These are phyloP conservation scores for Mortierella sp. DNA, from an alignment of 371 early-diverging fungal species.

Conservation along the genomic window DNA sequence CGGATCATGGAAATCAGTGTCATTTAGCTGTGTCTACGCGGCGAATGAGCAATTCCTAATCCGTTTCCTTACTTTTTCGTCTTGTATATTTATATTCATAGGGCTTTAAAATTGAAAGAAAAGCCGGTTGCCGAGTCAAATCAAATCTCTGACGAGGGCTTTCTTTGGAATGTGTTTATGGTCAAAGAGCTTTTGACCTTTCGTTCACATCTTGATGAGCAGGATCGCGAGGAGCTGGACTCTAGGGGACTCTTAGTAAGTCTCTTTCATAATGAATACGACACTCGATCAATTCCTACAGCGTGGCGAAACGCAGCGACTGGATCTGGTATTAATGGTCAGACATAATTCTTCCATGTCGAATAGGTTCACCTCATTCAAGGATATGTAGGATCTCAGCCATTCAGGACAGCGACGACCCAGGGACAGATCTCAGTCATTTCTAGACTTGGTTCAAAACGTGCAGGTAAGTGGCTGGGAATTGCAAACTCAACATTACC, in stretches of 20 bases:
- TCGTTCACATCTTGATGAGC: constrained; percentile 73
- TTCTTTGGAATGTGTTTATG: constrained; percentile 92
- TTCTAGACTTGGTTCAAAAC: constrained; percentile 92
- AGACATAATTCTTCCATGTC: not conserved
- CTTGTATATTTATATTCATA: not conserved
- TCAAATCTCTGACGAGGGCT: constrained; percentile 75
- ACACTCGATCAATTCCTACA: too few species aligned
- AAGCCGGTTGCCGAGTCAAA: constrained; percentile 18
- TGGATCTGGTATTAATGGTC: too few species aligned
- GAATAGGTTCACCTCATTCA: constrained; percentile 72
- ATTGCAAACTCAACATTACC: not conserved
- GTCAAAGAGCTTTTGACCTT: constrained; percentile 83
- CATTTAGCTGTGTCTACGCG: too few species aligned
- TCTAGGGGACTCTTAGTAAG: constrained; percentile 76
- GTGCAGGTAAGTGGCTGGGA: constrained; percentile 73
- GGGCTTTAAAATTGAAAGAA: constrained; percentile 23
- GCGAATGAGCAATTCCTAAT: not conserved
- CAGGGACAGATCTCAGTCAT: constrained; percentile 79
- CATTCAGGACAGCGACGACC: constrained; percentile 60
- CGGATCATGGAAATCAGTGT: not conserved
- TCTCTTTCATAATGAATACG: not conserved
- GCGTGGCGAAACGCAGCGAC: too few species aligned
- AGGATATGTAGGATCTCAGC: constrained; percentile 74
- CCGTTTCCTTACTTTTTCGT: not conserved
- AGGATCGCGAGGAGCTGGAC: constrained; percentile 77